These are phyloP conservation scores for Fusarium sublunatum DNA, from an alignment of 2,329 filamentous ascomycete species.

Conservation along the genomic window DNA sequence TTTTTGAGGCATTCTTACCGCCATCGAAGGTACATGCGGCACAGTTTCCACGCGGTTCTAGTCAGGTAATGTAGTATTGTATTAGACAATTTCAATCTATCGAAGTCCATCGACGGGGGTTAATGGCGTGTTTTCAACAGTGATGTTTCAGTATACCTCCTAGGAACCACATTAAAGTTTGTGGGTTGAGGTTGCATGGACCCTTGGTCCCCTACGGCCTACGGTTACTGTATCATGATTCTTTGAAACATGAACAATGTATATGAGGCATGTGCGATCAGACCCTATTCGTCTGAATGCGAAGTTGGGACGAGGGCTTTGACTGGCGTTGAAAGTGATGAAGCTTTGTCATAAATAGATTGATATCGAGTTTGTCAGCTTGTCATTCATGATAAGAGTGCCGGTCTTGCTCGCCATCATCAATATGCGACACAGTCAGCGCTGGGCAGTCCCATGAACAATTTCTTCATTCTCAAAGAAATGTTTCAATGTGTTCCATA, in stretches of 20 bases:
- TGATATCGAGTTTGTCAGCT: background rate
- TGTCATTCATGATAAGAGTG: conserved; percentile 2
- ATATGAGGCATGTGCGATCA: background rate
- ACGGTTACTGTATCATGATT: background rate
- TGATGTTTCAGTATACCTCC: conserved; percentile 40
- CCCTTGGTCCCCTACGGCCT: conserved; percentile 4
- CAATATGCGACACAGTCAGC: background rate
- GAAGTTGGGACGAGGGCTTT: conserved; percentile 14
- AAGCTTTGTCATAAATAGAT: conserved; percentile 12
- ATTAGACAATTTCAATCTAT: background rate
- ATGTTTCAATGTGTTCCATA: too few relatives aligned
- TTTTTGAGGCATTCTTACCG: background rate
- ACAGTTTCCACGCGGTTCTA: conserved; percentile 1
- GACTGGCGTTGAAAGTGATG: conserved; percentile 10
- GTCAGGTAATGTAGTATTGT: background rate
- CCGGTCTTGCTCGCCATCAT: too few relatives aligned
- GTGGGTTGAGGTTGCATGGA: conserved; percentile 13
- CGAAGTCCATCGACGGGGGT: background rate
- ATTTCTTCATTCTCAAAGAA: too few relatives aligned
- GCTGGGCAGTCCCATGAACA: too few relatives aligned
- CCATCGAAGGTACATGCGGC: conserved; percentile 9
- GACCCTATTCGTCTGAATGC: conserved; percentile 9
- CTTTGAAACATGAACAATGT: conserved; percentile 20
- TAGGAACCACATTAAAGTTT: conserved; percentile 27
- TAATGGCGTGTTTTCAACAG: conserved; percentile 27